A percentile compares a stretch with the other conserved stretches of the same genome.
phyloP scores from a whole-genome alignment of 176 grass and related monocot genomes.

The Olyra latifolia region DNA sequence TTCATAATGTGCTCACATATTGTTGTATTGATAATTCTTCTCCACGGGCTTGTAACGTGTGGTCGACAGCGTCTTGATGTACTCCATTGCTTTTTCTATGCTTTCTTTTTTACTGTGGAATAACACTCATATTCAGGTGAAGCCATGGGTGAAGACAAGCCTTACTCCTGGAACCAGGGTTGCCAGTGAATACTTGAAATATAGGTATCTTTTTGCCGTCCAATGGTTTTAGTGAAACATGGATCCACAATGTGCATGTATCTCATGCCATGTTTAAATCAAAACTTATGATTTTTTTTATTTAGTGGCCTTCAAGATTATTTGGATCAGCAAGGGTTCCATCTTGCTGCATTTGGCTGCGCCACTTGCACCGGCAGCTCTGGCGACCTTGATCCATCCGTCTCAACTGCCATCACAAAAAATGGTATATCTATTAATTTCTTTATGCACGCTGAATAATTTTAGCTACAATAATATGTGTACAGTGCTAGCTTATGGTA shows the following conservation, averaged over 20 bases:
- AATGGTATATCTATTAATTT: slow-evolving; percentile 61
- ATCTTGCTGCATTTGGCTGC: slow-evolving; percentile 85
- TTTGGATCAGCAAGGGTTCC: slow-evolving; percentile 85
- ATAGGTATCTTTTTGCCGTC: slow-evolving; percentile 53
- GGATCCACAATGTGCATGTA: no score
- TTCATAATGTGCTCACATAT: not conserved
- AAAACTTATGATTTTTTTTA: not conserved
- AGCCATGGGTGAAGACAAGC: slow-evolving; percentile 96
- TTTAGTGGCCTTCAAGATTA: slow-evolving; percentile 88
- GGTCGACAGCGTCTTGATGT: no score
- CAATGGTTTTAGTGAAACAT: slow-evolving; percentile 4
- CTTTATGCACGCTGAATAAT: not conserved
- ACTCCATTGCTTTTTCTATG: slow-evolving; percentile 1
- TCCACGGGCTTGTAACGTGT: no score
- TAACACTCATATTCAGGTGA: slow-evolving; percentile 53
- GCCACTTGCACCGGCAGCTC: slow-evolving; percentile 95
- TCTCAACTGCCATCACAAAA: slow-evolving; percentile 68
- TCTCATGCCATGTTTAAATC: no score
- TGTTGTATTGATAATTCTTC: not conserved
- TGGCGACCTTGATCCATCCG: slow-evolving; percentile 85
- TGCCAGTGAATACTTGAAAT: slow-evolving; percentile 85
- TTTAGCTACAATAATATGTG: not conserved
- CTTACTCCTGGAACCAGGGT: slow-evolving; percentile 92
- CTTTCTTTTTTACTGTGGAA: slow-evolving; percentile 18
- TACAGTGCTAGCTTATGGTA: no score